A percentile compares a stretch with the other conserved stretches of the same genome.
phyloP scores from a whole-genome alignment of 257 asterid genomes.

The Primulina huaijiensis region DNA sequence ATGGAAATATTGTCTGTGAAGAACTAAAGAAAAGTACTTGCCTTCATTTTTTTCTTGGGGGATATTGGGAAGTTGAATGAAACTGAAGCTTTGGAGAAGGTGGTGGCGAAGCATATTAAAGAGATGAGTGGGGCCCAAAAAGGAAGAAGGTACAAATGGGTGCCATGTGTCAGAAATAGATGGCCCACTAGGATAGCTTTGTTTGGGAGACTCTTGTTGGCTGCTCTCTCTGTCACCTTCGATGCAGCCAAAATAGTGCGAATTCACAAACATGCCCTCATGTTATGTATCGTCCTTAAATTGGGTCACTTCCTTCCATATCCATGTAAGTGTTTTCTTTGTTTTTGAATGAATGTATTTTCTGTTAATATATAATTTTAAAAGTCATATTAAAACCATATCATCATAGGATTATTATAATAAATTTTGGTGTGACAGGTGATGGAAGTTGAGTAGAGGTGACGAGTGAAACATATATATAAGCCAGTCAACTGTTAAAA shows the following conservation, averaged over 20 bases:
- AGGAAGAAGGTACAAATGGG: neutral
- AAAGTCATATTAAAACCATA: too few species aligned
- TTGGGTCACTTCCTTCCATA: too few species aligned
- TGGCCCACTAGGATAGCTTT: slow-evolving; percentile 26
- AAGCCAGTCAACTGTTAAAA: too few species aligned
- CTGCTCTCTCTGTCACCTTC: slow-evolving; percentile 31
- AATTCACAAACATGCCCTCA: slow-evolving; percentile 8
- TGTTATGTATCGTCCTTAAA: neutral
- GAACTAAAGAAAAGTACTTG: slow-evolving; percentile 23
- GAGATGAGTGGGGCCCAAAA: slow-evolving; percentile 2
- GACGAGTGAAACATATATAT: too few species aligned
- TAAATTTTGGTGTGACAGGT: too few species aligned
- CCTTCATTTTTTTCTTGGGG: slow-evolving; percentile 32
- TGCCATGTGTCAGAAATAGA: slow-evolving; percentile 25
- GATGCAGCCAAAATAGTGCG: slow-evolving; percentile 21
- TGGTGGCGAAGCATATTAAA: neutral
- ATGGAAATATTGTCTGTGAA: neutral
- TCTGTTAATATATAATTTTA: too few species aligned
- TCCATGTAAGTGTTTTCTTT: neutral
- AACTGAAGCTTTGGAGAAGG: slow-evolving; percentile 27
- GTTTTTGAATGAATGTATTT: too few species aligned
- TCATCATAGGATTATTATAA: too few species aligned
- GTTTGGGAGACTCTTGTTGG: slow-evolving; percentile 26
- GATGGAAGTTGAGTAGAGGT: too few species aligned
- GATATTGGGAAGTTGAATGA: slow-evolving; percentile 22